These are phyloP conservation scores for Hanseniaspora sp. DNA, from an alignment of 1,139 yeast genomes.

Conservation along the genomic window DNA sequence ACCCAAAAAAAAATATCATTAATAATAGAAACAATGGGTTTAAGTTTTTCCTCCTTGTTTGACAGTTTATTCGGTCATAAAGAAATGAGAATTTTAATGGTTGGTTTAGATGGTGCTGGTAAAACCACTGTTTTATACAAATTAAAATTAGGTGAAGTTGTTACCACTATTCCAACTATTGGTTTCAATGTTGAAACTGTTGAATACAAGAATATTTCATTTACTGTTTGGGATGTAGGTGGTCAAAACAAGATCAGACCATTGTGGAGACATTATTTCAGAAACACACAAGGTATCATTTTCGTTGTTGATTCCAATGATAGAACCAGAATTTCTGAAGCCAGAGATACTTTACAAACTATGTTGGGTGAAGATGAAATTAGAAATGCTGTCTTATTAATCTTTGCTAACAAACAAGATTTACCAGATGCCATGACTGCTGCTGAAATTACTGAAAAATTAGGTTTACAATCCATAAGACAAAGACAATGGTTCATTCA, in stretches of 20 bases:
- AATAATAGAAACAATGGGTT: constrained; percentile 47
- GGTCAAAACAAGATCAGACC: constrained; percentile 95
- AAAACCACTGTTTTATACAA: constrained; percentile 83
- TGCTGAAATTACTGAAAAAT: constrained; percentile 74
- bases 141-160: constrained; percentile 83
- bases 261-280: constrained; percentile 90
- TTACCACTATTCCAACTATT: constrained; percentile 86
- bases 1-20: too few species aligned
- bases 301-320: constrained; percentile 89
- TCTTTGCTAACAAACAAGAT: constrained; percentile 89
- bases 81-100: constrained; percentile 89
- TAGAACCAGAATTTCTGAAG: constrained; percentile 87
- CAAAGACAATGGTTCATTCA: constrained; percentile 87
- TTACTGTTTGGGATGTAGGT: constrained; percentile 96
- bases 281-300: constrained; percentile 87
- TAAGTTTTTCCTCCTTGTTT: constrained; percentile 76
- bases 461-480: constrained; percentile 72
- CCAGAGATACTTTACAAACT: constrained; percentile 87
- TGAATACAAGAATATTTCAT: constrained; percentile 86
- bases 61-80: constrained; percentile 74
- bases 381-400: constrained; percentile 79
- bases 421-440: constrained; percentile 88
- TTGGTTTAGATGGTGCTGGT: constrained; percentile 89
- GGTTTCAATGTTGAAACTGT: constrained; percentile 93
- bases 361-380: constrained; percentile 90